Evolutionary conservation across 2,329 filamentous ascomycete genomes (phyloP).

Genomic region (Beauveria scarabaeidicola): DNA sequence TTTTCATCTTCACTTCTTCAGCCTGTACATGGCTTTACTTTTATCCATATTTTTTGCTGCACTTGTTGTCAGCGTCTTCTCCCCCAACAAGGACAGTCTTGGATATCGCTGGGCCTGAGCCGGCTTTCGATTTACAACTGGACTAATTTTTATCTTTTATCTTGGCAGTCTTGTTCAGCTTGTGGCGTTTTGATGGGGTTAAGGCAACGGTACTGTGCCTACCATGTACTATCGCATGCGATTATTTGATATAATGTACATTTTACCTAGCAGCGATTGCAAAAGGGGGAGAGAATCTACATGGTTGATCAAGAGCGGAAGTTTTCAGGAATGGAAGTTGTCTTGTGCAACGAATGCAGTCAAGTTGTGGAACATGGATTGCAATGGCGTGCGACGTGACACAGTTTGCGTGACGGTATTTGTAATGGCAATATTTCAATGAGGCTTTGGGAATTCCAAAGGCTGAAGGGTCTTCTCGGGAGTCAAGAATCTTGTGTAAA

Average conservation of each 20-base stretch:
- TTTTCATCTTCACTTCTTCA: neutral
- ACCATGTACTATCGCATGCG: neutral
- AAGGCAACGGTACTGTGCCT: neutral
- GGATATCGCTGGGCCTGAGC: neutral
- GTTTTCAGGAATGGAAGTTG: neutral
- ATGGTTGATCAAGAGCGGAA: neutral
- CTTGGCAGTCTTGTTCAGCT: neutral
- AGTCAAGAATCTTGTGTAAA: neutral
- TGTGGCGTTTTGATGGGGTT: neutral
- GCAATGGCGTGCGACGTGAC: neutral
- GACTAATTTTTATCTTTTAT: neutral
- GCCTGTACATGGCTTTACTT: slow-evolving; percentile 5
- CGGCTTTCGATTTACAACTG: neutral
- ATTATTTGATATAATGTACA: slow-evolving; percentile 1
- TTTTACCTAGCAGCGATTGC: neutral
- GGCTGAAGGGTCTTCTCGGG: neutral
- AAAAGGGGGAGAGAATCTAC: neutral
- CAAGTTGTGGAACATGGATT: neutral
- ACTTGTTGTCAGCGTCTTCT: neutral
- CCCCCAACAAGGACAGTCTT: neutral
- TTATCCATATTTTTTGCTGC: neutral
- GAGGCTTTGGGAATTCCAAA: neutral
- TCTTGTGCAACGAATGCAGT: neutral
- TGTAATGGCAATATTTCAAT: neutral
- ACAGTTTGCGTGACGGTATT: neutral